These are phyloP conservation scores for Clavariopsis aquatica DNA, from an alignment of 495 filamentous ascomycete genomes.

Conservation along the genomic window DNA sequence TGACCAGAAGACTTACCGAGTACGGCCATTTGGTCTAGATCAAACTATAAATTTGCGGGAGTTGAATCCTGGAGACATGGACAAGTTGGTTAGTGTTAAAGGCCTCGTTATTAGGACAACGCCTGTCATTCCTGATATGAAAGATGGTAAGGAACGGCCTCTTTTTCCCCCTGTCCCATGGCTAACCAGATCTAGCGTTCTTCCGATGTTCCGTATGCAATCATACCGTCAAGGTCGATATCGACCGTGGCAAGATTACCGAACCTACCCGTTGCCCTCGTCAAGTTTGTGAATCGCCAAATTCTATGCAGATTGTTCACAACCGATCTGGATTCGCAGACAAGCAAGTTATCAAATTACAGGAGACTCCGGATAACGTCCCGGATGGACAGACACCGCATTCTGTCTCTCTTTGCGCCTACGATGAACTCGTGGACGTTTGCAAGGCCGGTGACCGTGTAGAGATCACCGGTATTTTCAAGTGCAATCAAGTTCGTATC, in stretches of 20 bases:
- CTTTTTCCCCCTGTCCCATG: not conserved
- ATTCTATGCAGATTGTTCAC: constrained; percentile 98
- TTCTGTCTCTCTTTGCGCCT: constrained; percentile 93
- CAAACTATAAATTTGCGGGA: constrained; percentile 88
- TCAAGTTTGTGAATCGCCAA: constrained; percentile 75
- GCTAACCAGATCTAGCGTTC: constrained; percentile 53
- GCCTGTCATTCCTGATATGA: constrained; percentile 97
- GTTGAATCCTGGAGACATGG: constrained; percentile 93
- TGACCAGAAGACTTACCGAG: constrained; percentile 73
- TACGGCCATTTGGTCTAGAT: constrained; percentile 88
- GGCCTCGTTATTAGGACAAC: constrained; percentile 95
- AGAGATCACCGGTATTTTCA: constrained; percentile 95
- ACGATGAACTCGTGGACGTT: constrained; percentile 94
- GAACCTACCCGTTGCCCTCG: constrained; percentile 92
- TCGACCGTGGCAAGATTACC: constrained; percentile 93
- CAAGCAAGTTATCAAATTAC: constrained; percentile 98
- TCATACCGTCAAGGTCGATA: constrained; percentile 82
- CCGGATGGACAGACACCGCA: constrained; percentile 98
- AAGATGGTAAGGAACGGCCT: constrained; percentile 58
- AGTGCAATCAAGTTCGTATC: constrained; percentile 90
- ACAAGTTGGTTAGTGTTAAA: constrained; percentile 94
- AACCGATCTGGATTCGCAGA: constrained; percentile 94
- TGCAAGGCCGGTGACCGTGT: constrained; percentile 97
- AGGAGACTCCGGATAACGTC: constrained; percentile 93
- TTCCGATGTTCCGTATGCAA: constrained; percentile 93